These are phyloP conservation scores for Saccharomycopsis microspora DNA, from an alignment of 805 yeast species.

Conservation along the genomic window DNA sequence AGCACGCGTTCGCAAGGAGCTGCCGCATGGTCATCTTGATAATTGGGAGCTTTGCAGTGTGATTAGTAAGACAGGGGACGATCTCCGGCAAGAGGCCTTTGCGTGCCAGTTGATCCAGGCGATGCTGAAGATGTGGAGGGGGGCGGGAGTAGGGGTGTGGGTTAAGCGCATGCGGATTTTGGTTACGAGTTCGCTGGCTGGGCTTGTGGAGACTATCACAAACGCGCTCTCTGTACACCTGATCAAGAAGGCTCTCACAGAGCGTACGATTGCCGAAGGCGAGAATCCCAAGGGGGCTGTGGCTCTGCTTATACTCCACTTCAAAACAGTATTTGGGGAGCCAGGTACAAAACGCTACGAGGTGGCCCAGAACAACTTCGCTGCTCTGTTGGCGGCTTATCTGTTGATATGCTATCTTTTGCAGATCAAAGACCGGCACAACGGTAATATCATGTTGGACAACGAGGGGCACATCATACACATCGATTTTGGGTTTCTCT, in stretches of 20 bases:
- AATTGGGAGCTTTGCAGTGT: constrained; percentile 96
- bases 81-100: constrained; percentile 92
- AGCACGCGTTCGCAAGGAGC: constrained; percentile 65
- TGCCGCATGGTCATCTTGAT: constrained; percentile 74
- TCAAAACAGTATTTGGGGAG: constrained; percentile 62
- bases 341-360: constrained; percentile 41
- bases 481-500: constrained; percentile 89
- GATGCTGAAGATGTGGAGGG: constrained; percentile 76
- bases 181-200: constrained; percentile 82
- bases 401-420: constrained; percentile 81
- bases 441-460: constrained; percentile 95
- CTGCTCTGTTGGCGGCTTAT: constrained; percentile 80
- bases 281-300: constrained; percentile 62
- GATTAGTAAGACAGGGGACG: constrained; percentile 93
- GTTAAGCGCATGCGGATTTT: constrained; percentile 87
- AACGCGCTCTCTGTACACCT: constrained; percentile 92
- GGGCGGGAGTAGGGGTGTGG: constrained; percentile 66
- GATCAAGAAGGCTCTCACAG: constrained; percentile 83
- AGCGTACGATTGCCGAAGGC: constrained; percentile 53
- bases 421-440: constrained; percentile 93
- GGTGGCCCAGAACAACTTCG: constrained; percentile 77
- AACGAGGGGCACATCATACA: constrained; percentile 91
- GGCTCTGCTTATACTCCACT: constrained; percentile 71
- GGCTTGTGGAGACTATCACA: constrained; percentile 91
- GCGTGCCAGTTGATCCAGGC: constrained; percentile 91